Percentiles rank a stretch among this genome's conserved stretches.
phyloP scores from a whole-genome alignment of 2,329 filamentous ascomycete species.

The Eutypella sp. region DNA sequence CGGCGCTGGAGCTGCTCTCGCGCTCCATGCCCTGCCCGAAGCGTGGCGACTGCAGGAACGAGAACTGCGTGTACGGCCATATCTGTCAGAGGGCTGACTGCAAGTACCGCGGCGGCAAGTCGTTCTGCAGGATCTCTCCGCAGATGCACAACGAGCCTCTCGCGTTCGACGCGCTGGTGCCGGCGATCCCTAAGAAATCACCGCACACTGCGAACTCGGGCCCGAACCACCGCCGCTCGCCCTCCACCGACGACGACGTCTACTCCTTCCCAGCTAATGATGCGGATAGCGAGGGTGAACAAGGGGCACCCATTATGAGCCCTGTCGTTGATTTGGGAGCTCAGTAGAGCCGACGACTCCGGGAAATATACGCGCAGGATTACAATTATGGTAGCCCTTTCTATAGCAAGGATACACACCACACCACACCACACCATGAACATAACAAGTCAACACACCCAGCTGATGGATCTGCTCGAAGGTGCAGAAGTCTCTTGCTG shows the following conservation, averaged over 20 bases:
- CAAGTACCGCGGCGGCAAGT: constrained; percentile 25
- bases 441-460: too few species aligned
- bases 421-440: too few species aligned
- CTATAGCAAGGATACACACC: too few species aligned
- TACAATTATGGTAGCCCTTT: too few species aligned
- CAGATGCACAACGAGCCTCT: constrained; percentile 17
- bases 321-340: background rate
- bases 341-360: background rate
- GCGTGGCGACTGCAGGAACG: constrained; percentile 21
- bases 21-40: constrained; percentile 24
- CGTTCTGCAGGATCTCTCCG: constrained; percentile 21
- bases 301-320: background rate
- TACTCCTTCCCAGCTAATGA: background rate
- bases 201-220: background rate
- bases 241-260: background rate
- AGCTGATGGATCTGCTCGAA: too few species aligned
- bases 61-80: constrained; percentile 24
- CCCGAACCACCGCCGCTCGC: background rate
- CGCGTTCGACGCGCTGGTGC: background rate
- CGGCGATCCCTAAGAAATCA: background rate
- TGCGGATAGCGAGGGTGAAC: background rate
- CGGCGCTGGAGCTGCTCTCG: constrained; percentile 21
- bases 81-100: constrained; percentile 28
- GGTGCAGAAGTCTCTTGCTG: too few species aligned
- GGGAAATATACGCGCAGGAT: background rate